Conservation (phyloP, 1,284 basidiomycete genomes). For the Mycena sp. region DNA sequence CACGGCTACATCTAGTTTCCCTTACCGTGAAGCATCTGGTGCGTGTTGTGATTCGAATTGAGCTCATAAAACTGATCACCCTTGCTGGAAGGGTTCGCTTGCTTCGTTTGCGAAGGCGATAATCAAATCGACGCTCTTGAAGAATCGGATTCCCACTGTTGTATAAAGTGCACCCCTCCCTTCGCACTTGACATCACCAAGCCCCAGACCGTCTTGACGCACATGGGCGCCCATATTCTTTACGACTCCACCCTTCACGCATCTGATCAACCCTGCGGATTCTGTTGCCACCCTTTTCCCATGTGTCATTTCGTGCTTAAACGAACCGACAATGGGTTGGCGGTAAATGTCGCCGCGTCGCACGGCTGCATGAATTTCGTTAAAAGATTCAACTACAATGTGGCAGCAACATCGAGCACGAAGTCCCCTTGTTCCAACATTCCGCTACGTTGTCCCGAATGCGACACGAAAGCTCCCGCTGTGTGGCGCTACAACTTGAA, state of each 20-base stretch:
- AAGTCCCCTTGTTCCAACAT: conserved; percentile 42
- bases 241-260: conserved; percentile 28
- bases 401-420: conserved; percentile 32
- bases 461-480: no score
- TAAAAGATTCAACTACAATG: conserved; percentile 31
- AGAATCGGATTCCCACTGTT: conserved; percentile 16
- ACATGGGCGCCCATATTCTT: conserved; percentile 40
- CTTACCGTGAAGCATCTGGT: conserved; percentile 35
- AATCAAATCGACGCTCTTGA: no score
- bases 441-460: no score
- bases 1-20: conserved; percentile 23
- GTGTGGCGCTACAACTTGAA: no score
- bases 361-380: no score
- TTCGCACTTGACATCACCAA: conserved; percentile 32
- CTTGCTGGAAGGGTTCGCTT: conserved; percentile 32
- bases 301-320: conserved; percentile 34
- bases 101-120: no score
- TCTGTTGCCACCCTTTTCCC: conserved; percentile 35
- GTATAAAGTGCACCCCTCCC: conserved; percentile 27
- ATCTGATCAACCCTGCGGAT: conserved; percentile 34
- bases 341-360: not conserved
- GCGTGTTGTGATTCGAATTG: not conserved
- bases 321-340: not conserved
- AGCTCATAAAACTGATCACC: not conserved
- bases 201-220: conserved; percentile 36